A percentile compares a stretch with the other conserved stretches of the same genome.
phyloP scores from a whole-genome alignment of 2,329 filamentous ascomycete species.

The Leptosphaerulina australis region DNA sequence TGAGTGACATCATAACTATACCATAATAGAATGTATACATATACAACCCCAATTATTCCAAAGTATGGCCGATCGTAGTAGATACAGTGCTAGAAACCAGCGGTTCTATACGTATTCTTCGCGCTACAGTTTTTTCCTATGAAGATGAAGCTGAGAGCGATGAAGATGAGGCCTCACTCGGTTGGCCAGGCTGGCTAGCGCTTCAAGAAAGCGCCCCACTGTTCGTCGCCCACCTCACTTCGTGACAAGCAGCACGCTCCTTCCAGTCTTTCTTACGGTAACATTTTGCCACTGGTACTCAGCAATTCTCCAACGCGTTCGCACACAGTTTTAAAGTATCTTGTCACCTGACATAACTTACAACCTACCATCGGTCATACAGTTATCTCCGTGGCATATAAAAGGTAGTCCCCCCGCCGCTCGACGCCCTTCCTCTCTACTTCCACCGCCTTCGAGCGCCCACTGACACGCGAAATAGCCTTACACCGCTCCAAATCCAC shows the following conservation, averaged over 20 bases:
- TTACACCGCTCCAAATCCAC: slow-evolving; percentile 11
- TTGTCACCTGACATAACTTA: slow-evolving; percentile 21
- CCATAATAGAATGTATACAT: slow-evolving; percentile 26
- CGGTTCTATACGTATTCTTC: neutral
- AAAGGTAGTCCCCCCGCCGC: slow-evolving; percentile 29
- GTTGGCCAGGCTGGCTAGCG: slow-evolving; percentile 29
- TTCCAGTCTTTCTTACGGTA: slow-evolving; percentile 26
- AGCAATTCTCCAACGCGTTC: slow-evolving; percentile 26
- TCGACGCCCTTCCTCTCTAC: slow-evolving; percentile 32
- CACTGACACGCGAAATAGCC: slow-evolving; percentile 25
- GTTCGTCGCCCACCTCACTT: slow-evolving; percentile 28
- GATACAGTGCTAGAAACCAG: neutral
- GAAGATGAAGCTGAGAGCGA: slow-evolving; percentile 7
- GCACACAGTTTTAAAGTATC: slow-evolving; percentile 10
- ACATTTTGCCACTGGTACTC: slow-evolving; percentile 34
- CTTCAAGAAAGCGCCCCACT: slow-evolving; percentile 35
- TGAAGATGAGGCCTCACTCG: slow-evolving; percentile 14
- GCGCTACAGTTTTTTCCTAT: neutral
- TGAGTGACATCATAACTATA: slow-evolving; percentile 38
- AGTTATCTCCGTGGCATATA: slow-evolving; percentile 29
- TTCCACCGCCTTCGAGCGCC: slow-evolving; percentile 19
- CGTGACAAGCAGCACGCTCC: slow-evolving; percentile 30
- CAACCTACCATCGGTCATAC: slow-evolving; percentile 21
- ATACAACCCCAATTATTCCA: neutral
- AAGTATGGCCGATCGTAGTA: neutral